A percentile compares a stretch with the other conserved stretches of the same genome.
phyloP scores from a whole-genome alignment of 352 stramenopile genomes.

The Elongisporangium prolatum region DNA sequence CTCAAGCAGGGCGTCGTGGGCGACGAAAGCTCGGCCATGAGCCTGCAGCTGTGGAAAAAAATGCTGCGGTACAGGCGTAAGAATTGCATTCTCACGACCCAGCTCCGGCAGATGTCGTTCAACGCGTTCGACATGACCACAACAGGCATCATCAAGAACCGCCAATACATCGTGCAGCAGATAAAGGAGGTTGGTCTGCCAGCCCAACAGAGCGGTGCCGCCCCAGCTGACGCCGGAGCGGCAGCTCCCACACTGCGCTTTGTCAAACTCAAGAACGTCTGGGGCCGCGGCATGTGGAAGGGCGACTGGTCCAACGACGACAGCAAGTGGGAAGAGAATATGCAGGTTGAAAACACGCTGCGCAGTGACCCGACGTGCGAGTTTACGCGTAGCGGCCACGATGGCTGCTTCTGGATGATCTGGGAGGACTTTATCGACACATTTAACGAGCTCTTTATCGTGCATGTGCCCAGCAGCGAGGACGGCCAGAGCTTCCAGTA shows the following conservation, averaged over 20 bases:
- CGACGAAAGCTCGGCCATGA: conserved; percentile 18
- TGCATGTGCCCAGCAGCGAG: conserved; percentile 14
- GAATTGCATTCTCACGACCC: conserved; percentile 59
- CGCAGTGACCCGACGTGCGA: conserved; percentile 49
- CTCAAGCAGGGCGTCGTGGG: neutral
- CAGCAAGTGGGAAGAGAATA: conserved; percentile 80
- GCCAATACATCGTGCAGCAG: conserved; percentile 68
- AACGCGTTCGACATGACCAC: conserved; percentile 54
- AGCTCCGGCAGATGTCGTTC: conserved; percentile 68
- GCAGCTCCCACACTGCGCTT: conserved; percentile 48
- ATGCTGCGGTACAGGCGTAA: conserved; percentile 51
- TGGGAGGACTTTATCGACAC: conserved; percentile 69
- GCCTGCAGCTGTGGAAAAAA: conserved; percentile 53
- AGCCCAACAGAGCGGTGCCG: neutral
- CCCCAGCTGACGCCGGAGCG: neutral
- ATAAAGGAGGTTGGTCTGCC: conserved; percentile 48
- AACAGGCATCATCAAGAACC: conserved; percentile 71
- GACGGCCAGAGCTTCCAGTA: neutral
- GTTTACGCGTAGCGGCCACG: conserved; percentile 61
- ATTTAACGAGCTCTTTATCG: conserved; percentile 72
- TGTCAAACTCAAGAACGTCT: conserved; percentile 82
- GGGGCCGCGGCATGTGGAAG: conserved; percentile 72
- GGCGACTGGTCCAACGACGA: conserved; percentile 82
- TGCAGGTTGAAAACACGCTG: conserved; percentile 65
- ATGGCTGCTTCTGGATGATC: conserved; percentile 84